Evolutionary conservation across 1,284 basidiomycete species (phyloP).

Genomic region (Puccinia novopanici): DNA sequence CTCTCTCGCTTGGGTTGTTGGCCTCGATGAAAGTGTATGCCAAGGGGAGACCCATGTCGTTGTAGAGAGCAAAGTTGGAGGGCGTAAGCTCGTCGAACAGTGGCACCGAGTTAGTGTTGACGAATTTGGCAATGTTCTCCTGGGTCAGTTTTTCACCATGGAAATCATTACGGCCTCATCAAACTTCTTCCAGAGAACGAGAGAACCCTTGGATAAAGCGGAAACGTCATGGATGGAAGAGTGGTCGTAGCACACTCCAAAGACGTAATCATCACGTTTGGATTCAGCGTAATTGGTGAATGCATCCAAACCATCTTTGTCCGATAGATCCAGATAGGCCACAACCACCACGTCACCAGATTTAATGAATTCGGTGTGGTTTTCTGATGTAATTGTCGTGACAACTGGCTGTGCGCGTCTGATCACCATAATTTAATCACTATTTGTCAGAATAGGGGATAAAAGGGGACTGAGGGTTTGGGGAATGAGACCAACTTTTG

Average conservation of each 20-base stretch:
- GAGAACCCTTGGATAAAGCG: slow-evolving; percentile 71
- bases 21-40: slow-evolving; percentile 95
- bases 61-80: slow-evolving; percentile 90
- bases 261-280: slow-evolving; percentile 89
- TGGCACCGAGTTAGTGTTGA: slow-evolving; percentile 81
- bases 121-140: slow-evolving; percentile 73
- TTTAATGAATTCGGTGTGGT: slow-evolving; percentile 80
- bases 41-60: slow-evolving; percentile 77
- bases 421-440: slow-evolving; percentile 11
- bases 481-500: slow-evolving; percentile 71
- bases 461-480: slow-evolving; percentile 51
- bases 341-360: slow-evolving; percentile 89
- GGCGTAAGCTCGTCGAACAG: slow-evolving; percentile 88
- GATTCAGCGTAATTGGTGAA: slow-evolving; percentile 79
- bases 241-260: slow-evolving; percentile 78
- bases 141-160: slow-evolving; percentile 63
- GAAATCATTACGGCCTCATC: slow-evolving; percentile 74
- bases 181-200: slow-evolving; percentile 90
- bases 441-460: background rate
- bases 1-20: slow-evolving; percentile 68
- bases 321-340: slow-evolving; percentile 74
- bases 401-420: slow-evolving; percentile 96
- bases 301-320: slow-evolving; percentile 69
- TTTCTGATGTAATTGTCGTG: slow-evolving; percentile 72
- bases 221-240: slow-evolving; percentile 70